Conservation (phyloP, 805 yeast genomes). For the Cyberlindnera galapagoensis region DNA sequence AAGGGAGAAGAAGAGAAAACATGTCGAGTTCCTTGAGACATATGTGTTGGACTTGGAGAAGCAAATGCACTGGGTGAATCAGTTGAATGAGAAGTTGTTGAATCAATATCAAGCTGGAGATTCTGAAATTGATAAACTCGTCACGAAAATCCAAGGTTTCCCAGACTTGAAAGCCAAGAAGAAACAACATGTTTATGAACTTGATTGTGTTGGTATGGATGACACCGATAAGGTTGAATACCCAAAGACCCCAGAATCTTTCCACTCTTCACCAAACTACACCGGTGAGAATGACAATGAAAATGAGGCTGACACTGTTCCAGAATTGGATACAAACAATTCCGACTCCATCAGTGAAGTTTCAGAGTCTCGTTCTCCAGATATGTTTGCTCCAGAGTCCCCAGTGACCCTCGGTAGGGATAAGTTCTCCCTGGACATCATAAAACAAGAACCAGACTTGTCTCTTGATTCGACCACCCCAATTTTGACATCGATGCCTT, state of each 20-base stretch:
- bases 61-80: conserved; percentile 15
- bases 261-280: conserved; percentile 15
- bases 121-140: conserved; percentile 14
- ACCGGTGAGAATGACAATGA: conserved; percentile 3
- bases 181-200: conserved; percentile 15
- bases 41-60: conserved; percentile 23
- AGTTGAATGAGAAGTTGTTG: conserved; percentile 13
- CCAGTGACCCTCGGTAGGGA: conserved; percentile 15
- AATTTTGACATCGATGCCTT: too few species aligned
- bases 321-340: conserved; percentile 15
- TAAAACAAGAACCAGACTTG: conserved; percentile 8
- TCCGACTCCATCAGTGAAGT: conserved; percentile 9
- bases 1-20: conserved; percentile 91
- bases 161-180: conserved; percentile 22
- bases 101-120: conserved; percentile 15
- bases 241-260: conserved; percentile 26
- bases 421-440: conserved; percentile 22
- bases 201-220: conserved; percentile 12
- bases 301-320: conserved; percentile 8
- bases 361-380: conserved; percentile 8
- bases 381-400: conserved; percentile 9
- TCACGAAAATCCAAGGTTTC: conserved; percentile 7
- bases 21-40: conserved; percentile 74
- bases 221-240: conserved; percentile 7
- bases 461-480: conserved; percentile 1